phyloP scores from a whole-genome alignment of 768 basidiomycete species.

The Rhizopogon vesiculosus region DNA sequence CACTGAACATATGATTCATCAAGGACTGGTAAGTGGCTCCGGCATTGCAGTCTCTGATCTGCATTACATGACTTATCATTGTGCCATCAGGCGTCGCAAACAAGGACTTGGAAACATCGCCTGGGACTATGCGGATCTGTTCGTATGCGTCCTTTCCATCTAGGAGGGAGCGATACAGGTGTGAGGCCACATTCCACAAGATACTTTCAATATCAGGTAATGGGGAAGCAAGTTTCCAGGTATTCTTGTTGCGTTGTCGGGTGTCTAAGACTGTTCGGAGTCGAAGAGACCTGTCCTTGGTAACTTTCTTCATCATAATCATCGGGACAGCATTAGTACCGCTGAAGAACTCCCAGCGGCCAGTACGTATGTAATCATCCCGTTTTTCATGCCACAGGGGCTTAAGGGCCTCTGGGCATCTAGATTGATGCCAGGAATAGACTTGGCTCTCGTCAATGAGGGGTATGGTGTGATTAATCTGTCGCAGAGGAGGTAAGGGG shows the following conservation, averaged over 20 bases:
- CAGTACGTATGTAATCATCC: conserved; percentile 23
- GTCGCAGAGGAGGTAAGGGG: conserved; percentile 24
- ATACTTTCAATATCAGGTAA: conserved; percentile 27
- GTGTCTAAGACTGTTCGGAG: conserved; percentile 22
- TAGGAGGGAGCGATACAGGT: conserved; percentile 17
- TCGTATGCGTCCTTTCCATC: conserved; percentile 30
- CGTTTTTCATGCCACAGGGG: conserved; percentile 23
- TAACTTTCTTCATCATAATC: conserved; percentile 27
- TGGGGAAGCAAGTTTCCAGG: conserved; percentile 19
- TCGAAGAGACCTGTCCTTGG: conserved; percentile 9
- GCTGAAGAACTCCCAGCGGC: conserved; percentile 24
- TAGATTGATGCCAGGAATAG: conserved; percentile 29
- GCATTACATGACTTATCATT: conserved; percentile 38
- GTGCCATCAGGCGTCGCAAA: conserved; percentile 37
- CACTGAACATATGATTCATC: conserved; percentile 36
- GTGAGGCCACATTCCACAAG: conserved; percentile 15
- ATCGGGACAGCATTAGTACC: conserved; percentile 27
- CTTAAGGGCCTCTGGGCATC: conserved; percentile 30
- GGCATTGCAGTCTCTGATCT: conserved; percentile 28
- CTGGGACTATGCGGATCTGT: conserved; percentile 22
- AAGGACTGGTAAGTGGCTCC: conserved; percentile 38
- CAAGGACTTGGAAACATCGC: conserved; percentile 20
- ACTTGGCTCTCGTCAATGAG: conserved; percentile 25
- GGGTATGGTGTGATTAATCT: conserved; percentile 33
- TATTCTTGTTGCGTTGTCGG: conserved; percentile 27